These are phyloP conservation scores for Diaporthe longicolla DNA, from an alignment of 2,329 filamentous ascomycete genomes.

Conservation along the genomic window DNA sequence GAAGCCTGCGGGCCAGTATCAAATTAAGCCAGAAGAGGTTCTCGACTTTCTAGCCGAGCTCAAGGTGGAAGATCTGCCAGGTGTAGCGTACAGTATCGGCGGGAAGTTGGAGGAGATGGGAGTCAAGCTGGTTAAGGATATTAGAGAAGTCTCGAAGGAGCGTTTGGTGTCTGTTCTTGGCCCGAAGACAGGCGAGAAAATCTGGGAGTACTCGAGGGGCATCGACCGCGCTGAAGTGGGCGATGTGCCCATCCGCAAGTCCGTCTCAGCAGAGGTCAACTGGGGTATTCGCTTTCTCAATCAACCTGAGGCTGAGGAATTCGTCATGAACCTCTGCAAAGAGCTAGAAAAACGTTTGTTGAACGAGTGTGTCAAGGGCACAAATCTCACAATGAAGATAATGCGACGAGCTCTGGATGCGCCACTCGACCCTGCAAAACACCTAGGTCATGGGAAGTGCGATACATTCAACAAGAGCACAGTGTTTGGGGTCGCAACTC, in stretches of 20 bases:
- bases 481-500: conserved; percentile 86
- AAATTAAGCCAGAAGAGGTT: conserved; percentile 85
- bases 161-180: conserved; percentile 81
- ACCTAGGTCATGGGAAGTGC: conserved; percentile 94
- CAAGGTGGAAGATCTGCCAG: conserved; percentile 85
- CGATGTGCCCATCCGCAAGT: conserved; percentile 88
- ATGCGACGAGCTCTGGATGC: conserved; percentile 91
- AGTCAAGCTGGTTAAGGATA: conserved; percentile 85
- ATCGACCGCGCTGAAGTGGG: conserved; percentile 90
- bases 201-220: conserved; percentile 91
- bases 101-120: conserved; percentile 91
- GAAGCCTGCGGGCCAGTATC: conserved; percentile 93
- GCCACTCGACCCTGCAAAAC: conserved; percentile 91
- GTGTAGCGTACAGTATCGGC: conserved; percentile 91
- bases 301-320: conserved; percentile 93
- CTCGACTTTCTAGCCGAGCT: conserved; percentile 83
- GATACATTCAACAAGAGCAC: conserved; percentile 94
- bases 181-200: conserved; percentile 91
- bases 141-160: conserved; percentile 83
- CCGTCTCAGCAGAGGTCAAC: conserved; percentile 96
- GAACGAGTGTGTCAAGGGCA: conserved; percentile 88
- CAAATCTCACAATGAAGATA: conserved; percentile 92
- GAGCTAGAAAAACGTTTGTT: conserved; percentile 86
- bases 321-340: conserved; percentile 85
- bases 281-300: conserved; percentile 97